Evolutionary conservation across 2,329 filamentous ascomycete species (phyloP), one percentile per base, ranked within the genome.

Genomic region (Colletotrichum lini): DNA sequence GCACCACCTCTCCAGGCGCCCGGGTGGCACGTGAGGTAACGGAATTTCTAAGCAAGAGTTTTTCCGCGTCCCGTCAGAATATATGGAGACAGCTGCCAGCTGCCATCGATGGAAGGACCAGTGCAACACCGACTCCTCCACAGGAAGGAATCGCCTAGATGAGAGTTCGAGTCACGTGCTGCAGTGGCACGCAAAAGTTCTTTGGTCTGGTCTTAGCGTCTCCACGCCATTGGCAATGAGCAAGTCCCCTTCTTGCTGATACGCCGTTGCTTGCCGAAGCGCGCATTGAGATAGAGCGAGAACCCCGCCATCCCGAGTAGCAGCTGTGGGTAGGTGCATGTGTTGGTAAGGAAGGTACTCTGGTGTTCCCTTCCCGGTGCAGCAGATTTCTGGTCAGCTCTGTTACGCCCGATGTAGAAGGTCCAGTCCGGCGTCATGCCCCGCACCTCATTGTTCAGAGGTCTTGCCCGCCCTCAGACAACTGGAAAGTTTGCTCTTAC

Each of bases 371-470:
- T 35, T 57, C 53, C 18, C 45, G 35, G 64, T 52, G 59, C 52
- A 72, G 58, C 65, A 72, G 58, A 69, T 40, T 59, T 72, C 65
- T 64, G 65, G 69, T 72, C 69, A 72, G 70, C 73, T 73, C 72
- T 67, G 49, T 56, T 70, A 52, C 70, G 66, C 70, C 70, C 70
- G 70, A 72, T 72, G 66, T 70, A 72, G 70, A 72, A 70, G 65
- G 72, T 66, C 60, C 38, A 71, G 68, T 67, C 68, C 68, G 65
- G 72, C 75, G 77, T 75, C 76, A 85, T 86, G 84, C 84, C 84
- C 84, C 84, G 84, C 84, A 85, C 81, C 77, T 78, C 77, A 73
- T 75, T 81, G 75, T 76, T 81, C 65, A 73, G 73, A 61, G 44
- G 67, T 60, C 54, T 73, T 57, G 65, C 54, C 70, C 67, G 54